Percentiles rank a stretch among this genome's conserved stretches.
phyloP scores from a whole-genome alignment of 1,284 basidiomycete species.

The Neotropicomus parvogracilis region DNA sequence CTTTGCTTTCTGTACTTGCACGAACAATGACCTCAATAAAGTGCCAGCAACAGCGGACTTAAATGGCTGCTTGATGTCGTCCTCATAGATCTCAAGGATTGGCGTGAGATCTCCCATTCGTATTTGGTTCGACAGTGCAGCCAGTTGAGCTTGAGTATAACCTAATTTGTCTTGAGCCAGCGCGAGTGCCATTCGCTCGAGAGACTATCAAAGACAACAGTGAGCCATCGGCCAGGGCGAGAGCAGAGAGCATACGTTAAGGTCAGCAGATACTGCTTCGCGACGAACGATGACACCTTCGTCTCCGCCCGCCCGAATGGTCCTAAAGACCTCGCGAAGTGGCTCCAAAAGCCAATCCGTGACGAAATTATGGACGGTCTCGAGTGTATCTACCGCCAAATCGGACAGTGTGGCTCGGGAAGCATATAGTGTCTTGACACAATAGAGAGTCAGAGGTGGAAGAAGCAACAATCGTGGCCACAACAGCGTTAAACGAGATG shows the following conservation, averaged over 20 bases:
- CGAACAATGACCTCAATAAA: conserved; percentile 81
- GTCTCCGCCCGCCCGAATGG: conserved; percentile 75
- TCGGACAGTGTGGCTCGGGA: conserved; percentile 52
- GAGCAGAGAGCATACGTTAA: conserved; percentile 52
- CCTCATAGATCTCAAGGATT: conserved; percentile 87
- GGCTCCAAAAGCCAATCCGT: conserved; percentile 88
- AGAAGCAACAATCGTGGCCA: conserved; percentile 70
- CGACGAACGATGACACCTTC: conserved; percentile 70
- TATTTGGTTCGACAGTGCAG: conserved; percentile 63
- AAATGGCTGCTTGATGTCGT: conserved; percentile 85
- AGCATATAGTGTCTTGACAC: conserved; percentile 44
- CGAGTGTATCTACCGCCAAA: conserved; percentile 57
- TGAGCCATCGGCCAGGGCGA: conserved; percentile 5
- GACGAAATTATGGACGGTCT: conserved; percentile 76
- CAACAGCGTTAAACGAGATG: conserved; percentile 52
- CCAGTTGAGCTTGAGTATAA: conserved; percentile 61
- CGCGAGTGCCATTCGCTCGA: conserved; percentile 90
- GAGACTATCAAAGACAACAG: conserved; percentile 51
- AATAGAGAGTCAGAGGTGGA: conserved; percentile 58
- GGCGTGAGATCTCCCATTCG: conserved; percentile 83
- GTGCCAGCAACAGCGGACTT: conserved; percentile 80
- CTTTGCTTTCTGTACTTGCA: conserved; percentile 97
- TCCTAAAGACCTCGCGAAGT: conserved; percentile 76
- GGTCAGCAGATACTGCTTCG: conserved; percentile 77
- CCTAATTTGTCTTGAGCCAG: conserved; percentile 79